Evolutionary conservation across 257 asterid genomes (phyloP).

Genomic region (Solanum megistacrolobum): DNA sequence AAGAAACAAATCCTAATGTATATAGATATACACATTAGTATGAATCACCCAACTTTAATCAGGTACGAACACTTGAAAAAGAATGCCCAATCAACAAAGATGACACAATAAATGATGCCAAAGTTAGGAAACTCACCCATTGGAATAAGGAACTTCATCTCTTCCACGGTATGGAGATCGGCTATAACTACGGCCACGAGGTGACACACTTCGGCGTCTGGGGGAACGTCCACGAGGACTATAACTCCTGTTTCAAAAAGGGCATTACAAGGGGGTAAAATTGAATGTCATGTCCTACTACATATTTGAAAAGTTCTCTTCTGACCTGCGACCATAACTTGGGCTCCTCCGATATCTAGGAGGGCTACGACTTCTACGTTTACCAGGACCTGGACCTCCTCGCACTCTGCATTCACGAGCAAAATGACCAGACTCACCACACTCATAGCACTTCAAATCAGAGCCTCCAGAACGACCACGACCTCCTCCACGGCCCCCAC

Average conservation of each 20-base stretch:
- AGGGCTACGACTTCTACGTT: slow-evolving; percentile 94
- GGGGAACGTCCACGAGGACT: slow-evolving; percentile 88
- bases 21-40: background rate
- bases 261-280: background rate
- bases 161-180: slow-evolving; percentile 82
- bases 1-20: background rate
- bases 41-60: background rate
- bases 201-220: slow-evolving; percentile 77
- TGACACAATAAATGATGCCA: background rate
- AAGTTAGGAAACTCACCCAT: slow-evolving; percentile 42
- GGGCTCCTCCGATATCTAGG: slow-evolving; percentile 83
- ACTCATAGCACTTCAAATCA: slow-evolving; percentile 84
- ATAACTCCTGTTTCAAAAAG: slow-evolving; percentile 45
- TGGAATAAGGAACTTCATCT: slow-evolving; percentile 69
- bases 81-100: background rate
- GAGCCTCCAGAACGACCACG: slow-evolving; percentile 68
- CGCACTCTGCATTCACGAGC: slow-evolving; percentile 74
- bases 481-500: slow-evolving; percentile 60
- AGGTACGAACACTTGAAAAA: background rate
- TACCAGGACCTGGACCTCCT: slow-evolving; percentile 59
- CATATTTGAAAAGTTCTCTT: background rate
- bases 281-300: background rate
- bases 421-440: slow-evolving; percentile 97
- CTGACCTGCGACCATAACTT: slow-evolving; percentile 84
- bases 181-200: slow-evolving; percentile 74